A percentile compares a stretch with the other conserved stretches of the same genome.
These are phyloP conservation scores for Begonia masoniana DNA, from an alignment of 306 rosid species.

Conservation along the genomic window DNA sequence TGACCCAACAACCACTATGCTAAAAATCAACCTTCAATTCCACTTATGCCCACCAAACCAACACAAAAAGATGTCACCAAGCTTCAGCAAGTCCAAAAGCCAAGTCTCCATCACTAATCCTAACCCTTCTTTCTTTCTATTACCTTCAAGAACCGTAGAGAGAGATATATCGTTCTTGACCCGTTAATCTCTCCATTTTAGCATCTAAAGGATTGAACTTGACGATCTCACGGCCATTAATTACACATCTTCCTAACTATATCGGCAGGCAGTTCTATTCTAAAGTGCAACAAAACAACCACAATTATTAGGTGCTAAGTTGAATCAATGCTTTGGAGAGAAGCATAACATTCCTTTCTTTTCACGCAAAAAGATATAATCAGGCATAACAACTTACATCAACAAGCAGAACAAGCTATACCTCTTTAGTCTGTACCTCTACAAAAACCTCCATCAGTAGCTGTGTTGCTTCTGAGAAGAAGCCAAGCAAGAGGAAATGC, in stretches of 20 bases:
- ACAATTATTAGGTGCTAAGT: slow-evolving; percentile 27
- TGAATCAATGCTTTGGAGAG: slow-evolving; percentile 33
- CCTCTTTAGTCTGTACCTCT: not conserved
- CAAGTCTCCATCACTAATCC: not conserved
- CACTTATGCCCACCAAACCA: slow-evolving; percentile 39
- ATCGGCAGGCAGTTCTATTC: not conserved
- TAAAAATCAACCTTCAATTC: slow-evolving; percentile 31
- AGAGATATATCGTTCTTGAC: too few relatives aligned
- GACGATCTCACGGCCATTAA: too few relatives aligned
- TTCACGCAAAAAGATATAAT: slow-evolving; percentile 35
- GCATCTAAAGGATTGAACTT: too few relatives aligned
- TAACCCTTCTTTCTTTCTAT: too few relatives aligned
- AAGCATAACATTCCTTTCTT: slow-evolving; percentile 68
- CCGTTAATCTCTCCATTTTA: too few relatives aligned
- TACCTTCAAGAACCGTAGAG: too few relatives aligned
- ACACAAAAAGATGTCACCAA: slow-evolving; percentile 5
- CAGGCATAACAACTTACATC: slow-evolving; percentile 19
- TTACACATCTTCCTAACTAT: too few relatives aligned
- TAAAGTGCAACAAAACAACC: slow-evolving; percentile 9
- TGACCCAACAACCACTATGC: slow-evolving; percentile 27
- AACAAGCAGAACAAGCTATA: slow-evolving; percentile 12
- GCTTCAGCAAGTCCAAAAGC: slow-evolving; percentile 5
- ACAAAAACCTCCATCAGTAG: slow-evolving; percentile 10
- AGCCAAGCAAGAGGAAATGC: slow-evolving; percentile 32
- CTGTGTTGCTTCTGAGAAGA: slow-evolving; percentile 16